phyloP scores from a whole-genome alignment of 2,329 filamentous ascomycete species.

The Blastomyces silverae region DNA sequence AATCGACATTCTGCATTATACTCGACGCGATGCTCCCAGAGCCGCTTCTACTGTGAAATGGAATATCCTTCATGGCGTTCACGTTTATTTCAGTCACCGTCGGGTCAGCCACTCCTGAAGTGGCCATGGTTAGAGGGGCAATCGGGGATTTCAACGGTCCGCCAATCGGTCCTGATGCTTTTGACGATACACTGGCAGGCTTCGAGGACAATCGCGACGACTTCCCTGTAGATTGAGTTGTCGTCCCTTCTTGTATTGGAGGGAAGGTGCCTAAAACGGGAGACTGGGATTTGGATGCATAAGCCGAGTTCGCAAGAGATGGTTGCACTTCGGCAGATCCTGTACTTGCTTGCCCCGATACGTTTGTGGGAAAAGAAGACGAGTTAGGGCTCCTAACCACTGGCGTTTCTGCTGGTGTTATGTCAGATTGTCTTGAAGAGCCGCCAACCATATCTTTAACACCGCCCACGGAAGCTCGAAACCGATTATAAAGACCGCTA shows the following conservation, averaged over 20 bases:
- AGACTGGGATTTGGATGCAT: constrained; percentile 36
- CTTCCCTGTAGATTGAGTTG: constrained; percentile 26
- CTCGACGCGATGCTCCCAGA: constrained; percentile 31
- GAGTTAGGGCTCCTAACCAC: constrained; percentile 26
- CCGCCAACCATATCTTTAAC: constrained; percentile 49
- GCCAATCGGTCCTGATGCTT: constrained; percentile 35
- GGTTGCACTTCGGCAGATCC: constrained; percentile 22
- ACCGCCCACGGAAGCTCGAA: constrained; percentile 73
- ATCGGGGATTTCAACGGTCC: constrained; percentile 36
- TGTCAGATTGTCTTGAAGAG: constrained; percentile 31
- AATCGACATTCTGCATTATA: constrained; percentile 29
- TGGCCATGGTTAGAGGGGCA: constrained; percentile 33
- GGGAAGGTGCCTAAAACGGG: constrained; percentile 32
- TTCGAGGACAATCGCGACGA: constrained; percentile 39
- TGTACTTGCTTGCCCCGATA: constrained; percentile 15
- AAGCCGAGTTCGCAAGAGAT: constrained; percentile 30
- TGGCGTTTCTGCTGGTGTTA: constrained; percentile 25
- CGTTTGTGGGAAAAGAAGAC: constrained; percentile 27
- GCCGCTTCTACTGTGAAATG: constrained; percentile 29
- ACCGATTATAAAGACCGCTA: constrained; percentile 78
- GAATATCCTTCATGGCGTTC: constrained; percentile 31
- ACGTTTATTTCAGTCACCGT: constrained; percentile 44
- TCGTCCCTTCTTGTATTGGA: constrained; percentile 26
- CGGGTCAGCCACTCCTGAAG: constrained; percentile 37
- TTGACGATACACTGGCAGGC: constrained; percentile 39